A percentile compares a stretch with the other conserved stretches of the same genome.
Conservation (phyloP, 768 basidiomycete species). For the Naematelia encephala region DNA sequence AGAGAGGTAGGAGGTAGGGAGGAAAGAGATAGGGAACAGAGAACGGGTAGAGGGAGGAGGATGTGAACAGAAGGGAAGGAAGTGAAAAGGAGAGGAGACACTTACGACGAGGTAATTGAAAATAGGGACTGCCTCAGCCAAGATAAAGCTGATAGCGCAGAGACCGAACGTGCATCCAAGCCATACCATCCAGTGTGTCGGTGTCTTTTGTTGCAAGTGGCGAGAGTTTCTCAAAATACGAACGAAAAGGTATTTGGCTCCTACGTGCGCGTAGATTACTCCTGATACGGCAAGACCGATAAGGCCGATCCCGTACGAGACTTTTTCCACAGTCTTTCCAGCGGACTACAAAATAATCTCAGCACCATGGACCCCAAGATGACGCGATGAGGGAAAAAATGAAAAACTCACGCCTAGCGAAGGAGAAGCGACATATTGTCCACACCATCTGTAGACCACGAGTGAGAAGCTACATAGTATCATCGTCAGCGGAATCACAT, state of each 20-base stretch:
- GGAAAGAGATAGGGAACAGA: no score
- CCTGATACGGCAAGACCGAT: slow-evolving; percentile 23
- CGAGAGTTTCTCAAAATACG: slow-evolving; percentile 17
- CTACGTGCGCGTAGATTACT: slow-evolving; percentile 23
- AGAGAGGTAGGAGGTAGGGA: slow-evolving; percentile 23
- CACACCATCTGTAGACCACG: slow-evolving; percentile 25
- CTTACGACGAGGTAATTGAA: slow-evolving; percentile 25
- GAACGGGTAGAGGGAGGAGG: not conserved
- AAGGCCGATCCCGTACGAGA: slow-evolving; percentile 28
- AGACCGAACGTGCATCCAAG: slow-evolving; percentile 26
- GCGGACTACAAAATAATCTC: no score
- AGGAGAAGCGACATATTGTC: slow-evolving; percentile 38
- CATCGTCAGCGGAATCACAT: not conserved
- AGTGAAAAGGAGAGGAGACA: no score
- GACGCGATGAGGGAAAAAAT: not conserved
- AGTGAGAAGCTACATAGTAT: slow-evolving; percentile 9
- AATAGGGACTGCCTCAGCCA: slow-evolving; percentile 16
- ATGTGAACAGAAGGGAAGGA: no score
- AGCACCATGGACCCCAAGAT: not conserved
- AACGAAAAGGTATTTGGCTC: slow-evolving; percentile 27
- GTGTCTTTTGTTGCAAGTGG: slow-evolving; percentile 20
- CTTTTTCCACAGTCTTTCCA: slow-evolving; percentile 30
- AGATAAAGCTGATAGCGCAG: slow-evolving; percentile 19
- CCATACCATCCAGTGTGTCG: slow-evolving; percentile 22
- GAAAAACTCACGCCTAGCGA: slow-evolving; percentile 24